Evolutionary conservation across 1,139 yeast species (phyloP), one percentile per base, ranked within the genome.

Genomic region (Taphrina flavorubra): DNA sequence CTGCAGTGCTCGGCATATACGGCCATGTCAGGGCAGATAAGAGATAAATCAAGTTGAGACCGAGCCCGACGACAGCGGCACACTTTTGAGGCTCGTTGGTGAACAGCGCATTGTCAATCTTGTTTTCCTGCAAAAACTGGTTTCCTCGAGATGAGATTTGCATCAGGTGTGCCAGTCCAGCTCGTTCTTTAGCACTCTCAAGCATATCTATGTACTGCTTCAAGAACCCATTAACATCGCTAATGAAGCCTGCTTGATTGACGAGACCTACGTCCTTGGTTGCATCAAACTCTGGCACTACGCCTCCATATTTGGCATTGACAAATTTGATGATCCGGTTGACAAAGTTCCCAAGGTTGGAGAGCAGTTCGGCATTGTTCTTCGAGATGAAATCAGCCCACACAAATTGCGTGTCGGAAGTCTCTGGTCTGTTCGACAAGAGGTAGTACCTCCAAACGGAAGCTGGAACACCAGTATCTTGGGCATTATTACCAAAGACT

Each of bases 381-480:
- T 92, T 90, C 68, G 96, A 84, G 72, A 92, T 97, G 79, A 94
- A 92, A 77, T 94, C 98, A 70, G 85, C 85, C 99, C 99, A 94
- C 1, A 98, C 92, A 79, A 94, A 94, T 77, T 92, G 97, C 42
- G 99, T 87, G 79, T 94, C 99, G 61, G 96, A 87, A 62, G 92
- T 83, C 82, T 94, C 99, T 37, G 99, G 99, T 79, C 99, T 87
- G 51, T 92, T 87, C 58, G 92, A 85, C 2, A 97, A 88, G 78
- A 94, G 84, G 80, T 94, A 95, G 80, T 92, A 94, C 84, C 99
- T 87, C 99, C 99, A 94, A 58, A 94, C 97, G 51, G 97, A 88
- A 57, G 98, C 87, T 1, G 96, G 83, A 47, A 94, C 80, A 51
- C 97, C 97, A 51, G 96, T 90, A 53, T 90, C 97, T 80, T 91